Conservation (phyloP, 331 rosid genomes). For the Rhamnella rubrinervis region DNA sequence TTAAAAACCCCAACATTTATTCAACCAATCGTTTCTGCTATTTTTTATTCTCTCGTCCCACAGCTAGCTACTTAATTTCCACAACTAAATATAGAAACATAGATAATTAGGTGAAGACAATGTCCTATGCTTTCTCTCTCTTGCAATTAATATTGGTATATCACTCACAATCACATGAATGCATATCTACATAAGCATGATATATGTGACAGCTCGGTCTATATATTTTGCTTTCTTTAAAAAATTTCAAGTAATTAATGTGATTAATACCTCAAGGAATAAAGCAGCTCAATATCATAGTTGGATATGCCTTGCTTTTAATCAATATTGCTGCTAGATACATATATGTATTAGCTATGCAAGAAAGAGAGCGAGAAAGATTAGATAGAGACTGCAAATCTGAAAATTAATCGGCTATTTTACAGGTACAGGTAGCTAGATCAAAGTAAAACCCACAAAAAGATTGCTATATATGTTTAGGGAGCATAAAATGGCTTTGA, state of each 20-base stretch:
- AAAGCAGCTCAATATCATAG: neutral
- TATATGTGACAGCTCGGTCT: neutral
- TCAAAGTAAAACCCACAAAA: no score
- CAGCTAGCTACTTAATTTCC: no score
- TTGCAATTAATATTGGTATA: neutral
- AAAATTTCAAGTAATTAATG: neutral
- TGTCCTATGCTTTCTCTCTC: neutral
- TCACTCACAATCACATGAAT: neutral
- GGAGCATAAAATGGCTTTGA: no score
- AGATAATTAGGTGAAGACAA: no score
- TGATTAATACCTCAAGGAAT: neutral
- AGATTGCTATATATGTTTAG: no score
- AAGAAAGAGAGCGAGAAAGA: no score
- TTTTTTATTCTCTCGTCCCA: constrained; percentile 20
- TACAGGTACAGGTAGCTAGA: no score
- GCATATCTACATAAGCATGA: constrained; percentile 5
- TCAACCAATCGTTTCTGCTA: constrained; percentile 12
- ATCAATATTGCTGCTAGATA: neutral
- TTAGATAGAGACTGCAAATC: no score
- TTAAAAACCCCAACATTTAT: constrained; percentile 1
- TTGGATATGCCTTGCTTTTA: neutral
- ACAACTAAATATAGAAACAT: no score
- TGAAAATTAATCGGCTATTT: no score
- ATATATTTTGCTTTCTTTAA: neutral
- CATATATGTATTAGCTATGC: neutral